Evolutionary conservation across 2,329 filamentous ascomycete genomes (phyloP).

Genomic region (Paecilomyces fulvus): DNA sequence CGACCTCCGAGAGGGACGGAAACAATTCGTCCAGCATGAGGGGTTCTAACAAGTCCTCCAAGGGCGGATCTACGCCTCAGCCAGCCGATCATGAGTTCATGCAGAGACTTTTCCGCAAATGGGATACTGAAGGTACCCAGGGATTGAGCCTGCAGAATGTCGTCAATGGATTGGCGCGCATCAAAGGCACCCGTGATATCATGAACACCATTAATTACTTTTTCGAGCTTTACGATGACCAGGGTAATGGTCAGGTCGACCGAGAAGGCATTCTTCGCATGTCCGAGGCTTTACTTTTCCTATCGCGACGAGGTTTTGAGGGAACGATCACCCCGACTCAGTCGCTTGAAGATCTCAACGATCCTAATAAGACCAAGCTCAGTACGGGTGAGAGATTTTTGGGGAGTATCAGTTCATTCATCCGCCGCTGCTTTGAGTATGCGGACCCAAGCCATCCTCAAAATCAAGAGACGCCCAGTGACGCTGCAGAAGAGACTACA

Average conservation of each 20-base stretch:
- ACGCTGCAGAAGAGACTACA: constrained; percentile 15
- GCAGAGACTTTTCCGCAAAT: constrained; percentile 74
- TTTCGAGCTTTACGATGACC: constrained; percentile 94
- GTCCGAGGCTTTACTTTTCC: constrained; percentile 85
- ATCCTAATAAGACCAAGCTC: constrained; percentile 35
- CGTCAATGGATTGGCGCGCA: constrained; percentile 77
- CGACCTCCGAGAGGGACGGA: constrained; percentile 37
- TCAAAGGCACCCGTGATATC: constrained; percentile 90
- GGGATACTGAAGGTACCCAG: constrained; percentile 73
- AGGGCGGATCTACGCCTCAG: constrained; percentile 39
- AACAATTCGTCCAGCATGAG: not conserved
- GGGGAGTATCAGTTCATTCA: constrained; percentile 90
- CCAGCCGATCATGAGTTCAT: constrained; percentile 95
- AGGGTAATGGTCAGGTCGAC: constrained; percentile 82
- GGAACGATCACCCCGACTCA: constrained; percentile 60
- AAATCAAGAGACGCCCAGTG: constrained; percentile 38
- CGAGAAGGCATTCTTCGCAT: constrained; percentile 91
- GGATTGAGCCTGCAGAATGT: constrained; percentile 83
- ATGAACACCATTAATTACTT: constrained; percentile 98
- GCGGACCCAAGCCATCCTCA: constrained; percentile 80
- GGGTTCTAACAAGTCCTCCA: not conserved
- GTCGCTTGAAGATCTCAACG: constrained; percentile 47
- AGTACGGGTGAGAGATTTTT: constrained; percentile 80
- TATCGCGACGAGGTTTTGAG: constrained; percentile 80
- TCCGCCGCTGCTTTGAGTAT: constrained; percentile 93